Percentiles rank a stretch among this genome's conserved stretches.
Evolutionary conservation across 2,329 filamentous ascomycete species (phyloP).

Genomic region (Fusarium chuoi): DNA sequence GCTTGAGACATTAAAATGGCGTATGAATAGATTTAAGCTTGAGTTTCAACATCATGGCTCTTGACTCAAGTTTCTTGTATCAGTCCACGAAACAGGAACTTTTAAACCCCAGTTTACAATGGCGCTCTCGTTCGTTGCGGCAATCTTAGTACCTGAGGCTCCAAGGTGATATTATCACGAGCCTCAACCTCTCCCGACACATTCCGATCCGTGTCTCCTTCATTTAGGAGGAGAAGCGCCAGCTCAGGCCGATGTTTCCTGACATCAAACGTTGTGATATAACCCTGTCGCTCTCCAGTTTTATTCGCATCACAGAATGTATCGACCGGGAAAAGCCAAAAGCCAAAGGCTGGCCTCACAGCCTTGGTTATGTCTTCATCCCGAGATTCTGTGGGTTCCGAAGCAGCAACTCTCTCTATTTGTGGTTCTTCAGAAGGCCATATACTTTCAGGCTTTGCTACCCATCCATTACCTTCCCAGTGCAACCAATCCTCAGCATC

Average conservation of each 20-base stretch:
- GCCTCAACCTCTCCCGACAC: background rate
- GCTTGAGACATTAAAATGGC: background rate
- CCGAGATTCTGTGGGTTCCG: background rate
- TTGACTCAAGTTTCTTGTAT: too few species aligned
- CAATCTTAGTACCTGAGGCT: accelerated
- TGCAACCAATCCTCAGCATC: background rate
- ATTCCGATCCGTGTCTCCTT: too few species aligned
- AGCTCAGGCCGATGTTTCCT: background rate
- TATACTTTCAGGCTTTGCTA: accelerated
- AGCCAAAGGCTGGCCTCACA: background rate
- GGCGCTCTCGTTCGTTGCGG: too few species aligned
- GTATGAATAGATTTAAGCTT: background rate
- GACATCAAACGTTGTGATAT: background rate
- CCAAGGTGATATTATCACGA: background rate
- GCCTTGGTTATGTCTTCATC: background rate
- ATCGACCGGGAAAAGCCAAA: background rate
- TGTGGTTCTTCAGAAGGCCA: background rate
- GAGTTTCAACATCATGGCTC: background rate
- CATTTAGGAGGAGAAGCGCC: background rate
- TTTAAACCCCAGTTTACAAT: too few species aligned
- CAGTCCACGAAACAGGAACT: too few species aligned
- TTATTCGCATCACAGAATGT: background rate
- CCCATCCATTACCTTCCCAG: background rate
- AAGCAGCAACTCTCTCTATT: accelerated
- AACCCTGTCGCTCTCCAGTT: background rate